phyloP scores from a whole-genome alignment of 352 stramenopile genomes.

The Sclerospora graminicola region DNA sequence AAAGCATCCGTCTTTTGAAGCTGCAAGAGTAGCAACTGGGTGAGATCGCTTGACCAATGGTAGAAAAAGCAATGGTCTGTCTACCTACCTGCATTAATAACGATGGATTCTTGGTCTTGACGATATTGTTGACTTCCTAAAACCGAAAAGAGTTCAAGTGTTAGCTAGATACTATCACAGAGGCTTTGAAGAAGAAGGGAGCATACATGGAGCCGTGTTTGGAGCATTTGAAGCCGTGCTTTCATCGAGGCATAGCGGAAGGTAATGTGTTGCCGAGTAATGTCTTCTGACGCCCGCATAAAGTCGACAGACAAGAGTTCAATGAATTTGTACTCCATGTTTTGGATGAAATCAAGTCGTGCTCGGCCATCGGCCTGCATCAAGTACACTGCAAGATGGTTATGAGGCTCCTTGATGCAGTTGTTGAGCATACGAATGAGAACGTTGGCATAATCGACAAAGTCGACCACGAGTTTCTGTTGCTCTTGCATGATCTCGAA shows the following conservation, averaged over 20 bases:
- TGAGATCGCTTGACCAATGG: not conserved
- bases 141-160: too few relatives aligned
- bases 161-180: too few relatives aligned
- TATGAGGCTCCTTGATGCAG: conserved; percentile 92
- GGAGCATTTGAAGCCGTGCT: conserved; percentile 82
- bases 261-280: conserved; percentile 88
- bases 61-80: not conserved
- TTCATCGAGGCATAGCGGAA: conserved; percentile 94
- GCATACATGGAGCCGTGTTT: conserved; percentile 81
- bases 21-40: not conserved
- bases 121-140: conserved; percentile 89
- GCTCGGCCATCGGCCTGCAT: conserved; percentile 88
- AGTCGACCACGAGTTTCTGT: conserved; percentile 94
- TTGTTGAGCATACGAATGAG: conserved; percentile 93
- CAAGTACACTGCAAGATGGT: conserved; percentile 89
- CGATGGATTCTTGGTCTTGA: conserved; percentile 92
- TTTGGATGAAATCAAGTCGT: conserved; percentile 91
- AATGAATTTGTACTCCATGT: conserved; percentile 96
- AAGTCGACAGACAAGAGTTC: conserved; percentile 90
- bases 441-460: conserved; percentile 90
- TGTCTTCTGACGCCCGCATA: conserved; percentile 79
- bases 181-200: not conserved
- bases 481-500: conserved; percentile 90
- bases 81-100: conserved; percentile 83
- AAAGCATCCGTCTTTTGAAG: conserved; percentile 6